Evolutionary conservation across 73 alveolate genomes (phyloP).

Genomic region (Paramecium pentaurelia): DNA sequence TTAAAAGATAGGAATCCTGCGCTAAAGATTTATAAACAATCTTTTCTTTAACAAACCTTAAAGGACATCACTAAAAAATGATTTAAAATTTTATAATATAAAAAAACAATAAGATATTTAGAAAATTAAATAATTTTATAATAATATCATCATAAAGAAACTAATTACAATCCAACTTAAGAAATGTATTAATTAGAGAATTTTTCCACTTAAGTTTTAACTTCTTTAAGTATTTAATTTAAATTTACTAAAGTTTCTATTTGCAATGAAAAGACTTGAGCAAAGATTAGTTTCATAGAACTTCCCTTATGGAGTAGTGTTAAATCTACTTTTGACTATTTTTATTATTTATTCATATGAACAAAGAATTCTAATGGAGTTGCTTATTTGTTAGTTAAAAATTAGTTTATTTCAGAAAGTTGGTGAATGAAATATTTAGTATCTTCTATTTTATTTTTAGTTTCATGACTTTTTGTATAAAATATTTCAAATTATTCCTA

Average conservation of each 20-base stretch:
- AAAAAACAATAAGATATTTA: neutral
- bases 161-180: neutral
- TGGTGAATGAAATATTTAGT: neutral
- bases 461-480: neutral
- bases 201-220: neutral
- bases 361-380: neutral
- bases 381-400: neutral
- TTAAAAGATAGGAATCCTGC: no score
- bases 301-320: neutral
- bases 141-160: neutral
- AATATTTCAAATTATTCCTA: neutral
- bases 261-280: neutral
- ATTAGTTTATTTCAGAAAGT: neutral
- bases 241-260: neutral
- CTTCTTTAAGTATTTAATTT: neutral
- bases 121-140: neutral
- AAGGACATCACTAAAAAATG: neutral
- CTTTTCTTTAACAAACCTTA: no score
- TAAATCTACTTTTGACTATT: neutral
- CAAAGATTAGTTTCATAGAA: neutral
- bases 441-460: neutral
- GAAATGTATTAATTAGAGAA: neutral
- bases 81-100: no score
- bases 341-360: neutral
- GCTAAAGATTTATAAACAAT: no score